Percentiles rank a stretch among this genome's conserved stretches.
phyloP scores from a whole-genome alignment of 805 yeast genomes.

The Cyberlindnera xishuangbannaensis region DNA sequence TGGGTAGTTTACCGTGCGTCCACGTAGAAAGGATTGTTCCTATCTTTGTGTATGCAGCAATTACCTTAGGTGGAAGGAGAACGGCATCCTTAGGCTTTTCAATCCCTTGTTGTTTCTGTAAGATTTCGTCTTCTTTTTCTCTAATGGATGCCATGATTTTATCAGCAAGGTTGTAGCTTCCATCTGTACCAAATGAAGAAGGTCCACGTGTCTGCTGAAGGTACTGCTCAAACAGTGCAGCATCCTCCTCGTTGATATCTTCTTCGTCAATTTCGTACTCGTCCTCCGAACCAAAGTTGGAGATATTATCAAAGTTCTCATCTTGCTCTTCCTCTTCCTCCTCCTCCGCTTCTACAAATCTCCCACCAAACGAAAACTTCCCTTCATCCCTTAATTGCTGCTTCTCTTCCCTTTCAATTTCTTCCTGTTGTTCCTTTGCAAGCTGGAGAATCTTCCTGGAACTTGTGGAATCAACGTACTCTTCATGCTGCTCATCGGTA shows the following conservation, averaged over 20 bases:
- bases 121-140: conserved; percentile 52
- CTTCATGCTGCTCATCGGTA: conserved; percentile 50
- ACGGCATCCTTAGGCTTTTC: conserved; percentile 63
- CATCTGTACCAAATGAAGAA: conserved; percentile 29
- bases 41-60: conserved; percentile 88
- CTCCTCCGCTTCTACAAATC: conserved; percentile 38
- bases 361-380: conserved; percentile 27
- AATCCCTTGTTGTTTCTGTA: conserved; percentile 24
- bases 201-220: conserved; percentile 38
- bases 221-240: conserved; percentile 76
- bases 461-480: conserved; percentile 69
- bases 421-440: conserved; percentile 92
- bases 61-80: conserved; percentile 90
- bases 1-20: conserved; percentile 96
- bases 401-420: conserved; percentile 64
- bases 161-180: conserved; percentile 75
- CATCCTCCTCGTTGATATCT: conserved; percentile 73
- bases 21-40: conserved; percentile 83
- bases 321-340: conserved; percentile 32
- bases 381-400: conserved; percentile 25
- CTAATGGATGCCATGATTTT: conserved; percentile 86
- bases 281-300: conserved; percentile 42
- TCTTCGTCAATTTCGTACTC: conserved; percentile 57
- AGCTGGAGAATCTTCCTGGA: conserved; percentile 83
- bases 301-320: conserved; percentile 36